Evolutionary conservation across 2,329 filamentous ascomycete genomes (phyloP), one percentile per base, ranked within the genome.

Genomic region (Clarireedia monteithiana): DNA sequence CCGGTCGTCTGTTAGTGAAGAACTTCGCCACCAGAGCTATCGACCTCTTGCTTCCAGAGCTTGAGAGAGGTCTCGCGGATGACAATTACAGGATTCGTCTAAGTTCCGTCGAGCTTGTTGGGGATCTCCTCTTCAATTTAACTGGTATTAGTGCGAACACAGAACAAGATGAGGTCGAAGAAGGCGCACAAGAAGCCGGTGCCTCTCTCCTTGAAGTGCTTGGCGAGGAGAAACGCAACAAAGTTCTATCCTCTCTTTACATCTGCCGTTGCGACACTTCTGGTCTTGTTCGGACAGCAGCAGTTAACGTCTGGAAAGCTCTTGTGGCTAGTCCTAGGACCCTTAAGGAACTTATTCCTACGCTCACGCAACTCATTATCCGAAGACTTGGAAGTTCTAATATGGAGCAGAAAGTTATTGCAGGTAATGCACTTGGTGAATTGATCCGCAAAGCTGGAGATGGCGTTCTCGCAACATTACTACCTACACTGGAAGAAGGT

Each of bases 391-490:
- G 91, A 60, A 97, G 91, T 70, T 88, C 91, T 47, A 97, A 96
- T 68, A 91, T 95, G 86, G 94, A 99, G 71, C 94, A 99, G 72
- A 97, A 96, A 77, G 88, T 96, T 64, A 99, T 99, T 77, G 94
- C 95, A 63, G 92, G 92, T 70, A 97, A 97, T 71, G 91, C 94
- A 49, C 80, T 99, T 55, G 94, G 94, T 68, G 94, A 99, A 70
- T 83, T 99, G 63, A 97, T 99, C 67, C 86, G 94, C 67, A 96
- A 96, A 73, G 92, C 94, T 67, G 94, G 95, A 59, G 94, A 99
- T 70, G 88, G 90, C 55, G 91, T 99, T 56, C 78, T 99, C 60
- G 83, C 91, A 24, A 95, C 84, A 45, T 75, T 99, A 58, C 75
- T 99, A 59, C 94, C 94, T 30, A 95, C 91, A 36, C 82, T 99